phyloP scores from a whole-genome alignment of 164 flowering plant species.

The Tinospora cordifolia region DNA sequence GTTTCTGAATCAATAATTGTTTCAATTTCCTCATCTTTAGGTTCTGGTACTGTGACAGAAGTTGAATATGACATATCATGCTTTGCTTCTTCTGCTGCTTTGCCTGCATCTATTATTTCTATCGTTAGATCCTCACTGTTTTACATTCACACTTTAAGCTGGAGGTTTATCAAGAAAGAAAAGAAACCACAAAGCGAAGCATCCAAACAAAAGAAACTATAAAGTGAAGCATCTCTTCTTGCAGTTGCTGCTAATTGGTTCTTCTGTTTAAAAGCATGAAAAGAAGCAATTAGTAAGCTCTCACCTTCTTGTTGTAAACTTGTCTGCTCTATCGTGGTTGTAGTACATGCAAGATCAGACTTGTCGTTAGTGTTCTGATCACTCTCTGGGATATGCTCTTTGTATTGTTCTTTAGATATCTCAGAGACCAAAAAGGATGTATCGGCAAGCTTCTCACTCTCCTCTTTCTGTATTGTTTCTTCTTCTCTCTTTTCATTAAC shows the following conservation, averaged over 20 bases:
- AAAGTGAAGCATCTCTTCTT: background rate
- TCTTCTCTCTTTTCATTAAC: background rate
- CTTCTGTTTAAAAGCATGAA: conserved; percentile 11
- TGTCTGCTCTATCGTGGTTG: conserved; percentile 7
- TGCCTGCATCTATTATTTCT: conserved; percentile 4
- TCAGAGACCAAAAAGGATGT: background rate
- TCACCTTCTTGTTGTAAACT: conserved; percentile 18
- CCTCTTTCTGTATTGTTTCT: conserved; percentile 2
- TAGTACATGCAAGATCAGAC: background rate
- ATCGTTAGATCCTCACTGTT: background rate
- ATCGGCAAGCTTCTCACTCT: background rate
- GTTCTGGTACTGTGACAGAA: no score
- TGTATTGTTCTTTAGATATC: background rate
- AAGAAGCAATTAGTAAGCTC: conserved; percentile 2
- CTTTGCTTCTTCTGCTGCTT: conserved; percentile 7
- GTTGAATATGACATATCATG: no score
- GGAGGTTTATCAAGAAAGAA: conserved; percentile 9
- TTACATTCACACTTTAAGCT: background rate
- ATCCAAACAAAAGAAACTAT: no score
- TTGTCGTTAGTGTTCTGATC: conserved; percentile 1
- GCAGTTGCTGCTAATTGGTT: conserved; percentile 4
- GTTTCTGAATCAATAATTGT: conserved; percentile 4
- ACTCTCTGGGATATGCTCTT: conserved; percentile 2
- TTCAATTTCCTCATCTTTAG: conserved; percentile 7
- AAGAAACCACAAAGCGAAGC: background rate